Evolutionary conservation across 1,284 basidiomycete species (phyloP).

Genomic region (Cerrena zonata): DNA sequence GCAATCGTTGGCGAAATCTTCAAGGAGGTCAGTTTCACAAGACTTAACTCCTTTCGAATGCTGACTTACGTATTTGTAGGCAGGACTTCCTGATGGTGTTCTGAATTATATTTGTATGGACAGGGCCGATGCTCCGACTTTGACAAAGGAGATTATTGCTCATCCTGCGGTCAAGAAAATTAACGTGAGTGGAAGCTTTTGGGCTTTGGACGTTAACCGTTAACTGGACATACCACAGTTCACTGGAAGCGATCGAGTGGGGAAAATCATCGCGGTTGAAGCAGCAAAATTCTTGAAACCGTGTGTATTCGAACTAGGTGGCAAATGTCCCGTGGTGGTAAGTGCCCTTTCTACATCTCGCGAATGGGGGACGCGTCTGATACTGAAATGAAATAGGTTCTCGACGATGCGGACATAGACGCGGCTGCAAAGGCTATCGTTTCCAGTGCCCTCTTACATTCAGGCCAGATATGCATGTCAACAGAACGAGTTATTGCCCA

Average conservation of each 20-base stretch:
- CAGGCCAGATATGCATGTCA: not conserved
- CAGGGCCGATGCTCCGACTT: conserved; percentile 17
- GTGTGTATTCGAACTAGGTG: conserved; percentile 68
- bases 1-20: conserved; percentile 45
- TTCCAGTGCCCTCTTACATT: not conserved
- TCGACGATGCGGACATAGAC: conserved; percentile 3
- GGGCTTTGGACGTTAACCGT: not conserved
- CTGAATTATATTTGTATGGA: conserved; percentile 21
- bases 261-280: conserved; percentile 64
- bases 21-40: conserved; percentile 31
- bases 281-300: conserved; percentile 72
- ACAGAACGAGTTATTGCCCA: conserved; percentile 3
- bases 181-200: conserved; percentile 15
- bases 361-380: no score
- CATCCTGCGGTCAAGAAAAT: conserved; percentile 23
- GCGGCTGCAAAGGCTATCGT: conserved; percentile 1
- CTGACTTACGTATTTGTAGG: no score
- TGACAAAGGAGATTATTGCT: conserved; percentile 21
- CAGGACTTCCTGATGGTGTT: conserved; percentile 23
- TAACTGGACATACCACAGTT: conserved; percentile 37
- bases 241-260: conserved; percentile 68
- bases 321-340: conserved; percentile 71
- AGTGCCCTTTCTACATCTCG: conserved; percentile 14
- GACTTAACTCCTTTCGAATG: not conserved
- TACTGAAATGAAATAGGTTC: not conserved